Evolutionary conservation across 1,284 basidiomycete genomes (phyloP), one percentile per base, ranked within the genome.

Genomic region (Cutaneotrichosporon daszewskae): DNA sequence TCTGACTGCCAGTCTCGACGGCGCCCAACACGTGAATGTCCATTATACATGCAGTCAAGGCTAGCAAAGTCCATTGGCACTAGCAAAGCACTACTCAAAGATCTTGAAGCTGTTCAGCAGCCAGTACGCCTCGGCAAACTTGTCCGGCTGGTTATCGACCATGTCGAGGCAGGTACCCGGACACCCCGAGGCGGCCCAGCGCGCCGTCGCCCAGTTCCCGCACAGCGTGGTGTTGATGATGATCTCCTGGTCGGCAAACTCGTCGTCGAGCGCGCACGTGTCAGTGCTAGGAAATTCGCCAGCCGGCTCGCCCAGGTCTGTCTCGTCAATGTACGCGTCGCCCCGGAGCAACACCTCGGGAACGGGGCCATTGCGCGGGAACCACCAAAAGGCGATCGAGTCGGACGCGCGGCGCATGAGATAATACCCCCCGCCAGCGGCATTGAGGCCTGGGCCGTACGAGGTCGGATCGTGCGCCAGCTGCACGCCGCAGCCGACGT

Each of bases 391-490:
- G 1, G 41, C 31, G 7, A 47, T 26, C 11, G 37, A 32, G 16
- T 26, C 28, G 29, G 58, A 31, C 55, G 67, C 57, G 41, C 68
- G 45, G 55, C 62, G 57, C 49, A 69, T 85, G 32, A 83, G 83
- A 71, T 85, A 90, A 44, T 83, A 83, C 34, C 88, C 88, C 17
- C 88, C 88, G 18, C 80, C 80, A 45, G 75, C 80, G 9, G 58
- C 41, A 43, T 71, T 71, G 18, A 66, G 54, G 9, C 51, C 49
- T 11, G 36, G 32, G 5, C 62, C 66, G 24, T 58, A 63, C 11
- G 40, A 24, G 17, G 25, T n/a, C 7, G 11, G 6, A 3, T 38
- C 32, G 4, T 8, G 11, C 7, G 34, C 18, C n/a, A n/a, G n/a
- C 18, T 29, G 11, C 14, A 44, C 22, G 7, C 18, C 34, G 38